Evolutionary conservation across 345 rosid genomes (phyloP).

Genomic region (Eucalyptus rudis): DNA sequence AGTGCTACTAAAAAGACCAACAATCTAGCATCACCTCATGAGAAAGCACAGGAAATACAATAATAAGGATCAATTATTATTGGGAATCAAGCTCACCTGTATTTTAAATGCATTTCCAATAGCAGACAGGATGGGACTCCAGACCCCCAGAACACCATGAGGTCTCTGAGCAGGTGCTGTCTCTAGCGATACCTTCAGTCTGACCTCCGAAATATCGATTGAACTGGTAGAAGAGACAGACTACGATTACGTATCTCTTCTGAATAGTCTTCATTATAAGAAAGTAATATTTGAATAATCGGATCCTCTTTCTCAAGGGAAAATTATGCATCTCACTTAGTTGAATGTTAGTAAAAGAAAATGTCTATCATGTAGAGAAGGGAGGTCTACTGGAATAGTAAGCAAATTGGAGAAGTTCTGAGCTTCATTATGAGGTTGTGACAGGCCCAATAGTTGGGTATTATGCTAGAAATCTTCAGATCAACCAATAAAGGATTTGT

Average conservation of each 20-base stretch:
- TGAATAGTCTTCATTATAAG: not conserved
- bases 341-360: not conserved
- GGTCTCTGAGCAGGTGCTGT: slow-evolving; percentile 94
- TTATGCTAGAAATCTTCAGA: not conserved
- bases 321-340: not conserved
- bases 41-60: not conserved
- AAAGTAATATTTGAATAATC: not conserved
- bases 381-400: not conserved
- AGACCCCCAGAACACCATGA: slow-evolving; percentile 81
- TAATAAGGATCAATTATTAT: not conserved
- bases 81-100: slow-evolving; percentile 43
- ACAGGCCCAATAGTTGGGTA: not conserved
- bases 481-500: not conserved
- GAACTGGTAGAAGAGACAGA: slow-evolving; percentile 41
- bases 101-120: slow-evolving; percentile 95
- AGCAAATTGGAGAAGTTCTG: not conserved
- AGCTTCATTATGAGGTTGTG: not conserved
- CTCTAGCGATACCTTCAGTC: slow-evolving; percentile 81
- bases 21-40: not conserved
- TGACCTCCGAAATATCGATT: slow-evolving; percentile 88
- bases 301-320: not conserved
- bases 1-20: not conserved
- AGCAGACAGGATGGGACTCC: slow-evolving; percentile 95
- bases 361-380: not conserved
- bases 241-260: not conserved